phyloP scores from a whole-genome alignment of 129 eudicot species.

The Oenanthe sinensis region DNA sequence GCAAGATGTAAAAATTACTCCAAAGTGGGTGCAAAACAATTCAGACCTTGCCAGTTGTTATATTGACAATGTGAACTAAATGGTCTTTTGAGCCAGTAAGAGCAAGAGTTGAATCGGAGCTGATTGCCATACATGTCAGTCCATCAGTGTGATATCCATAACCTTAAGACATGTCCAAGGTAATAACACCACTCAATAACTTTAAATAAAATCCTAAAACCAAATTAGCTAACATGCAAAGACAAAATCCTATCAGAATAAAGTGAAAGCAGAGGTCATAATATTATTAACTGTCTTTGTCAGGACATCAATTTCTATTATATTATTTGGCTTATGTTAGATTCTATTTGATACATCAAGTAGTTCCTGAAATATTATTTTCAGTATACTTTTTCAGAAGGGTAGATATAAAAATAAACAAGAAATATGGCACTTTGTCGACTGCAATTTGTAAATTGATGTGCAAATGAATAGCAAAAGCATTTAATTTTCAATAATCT shows the following conservation, averaged over 20 bases:
- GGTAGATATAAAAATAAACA: neutral
- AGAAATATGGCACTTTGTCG: neutral
- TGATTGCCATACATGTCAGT: conserved; percentile 72
- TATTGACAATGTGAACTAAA: conserved; percentile 61
- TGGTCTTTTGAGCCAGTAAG: conserved; percentile 83
- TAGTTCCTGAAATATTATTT: neutral
- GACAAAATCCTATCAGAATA: neutral
- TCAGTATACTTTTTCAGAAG: neutral
- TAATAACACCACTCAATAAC: conserved; percentile 8
- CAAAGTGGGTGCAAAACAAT: neutral
- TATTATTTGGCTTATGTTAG: neutral
- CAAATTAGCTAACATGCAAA: neutral
- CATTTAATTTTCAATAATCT: neutral
- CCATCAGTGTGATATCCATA: conserved; percentile 78
- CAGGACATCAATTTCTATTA: neutral
- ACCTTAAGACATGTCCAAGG: conserved; percentile 30
- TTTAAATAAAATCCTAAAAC: neutral
- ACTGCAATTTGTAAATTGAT: neutral
- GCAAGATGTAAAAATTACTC: neutral
- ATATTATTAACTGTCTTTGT: neutral
- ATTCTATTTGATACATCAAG: neutral
- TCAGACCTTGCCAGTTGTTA: conserved; percentile 67
- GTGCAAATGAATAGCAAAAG: neutral
- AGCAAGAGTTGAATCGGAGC: conserved; percentile 73
- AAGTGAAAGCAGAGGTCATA: neutral